phyloP scores from a whole-genome alignment of 176 grass and related monocot species.

The Triticum dicoccoides region DNA sequence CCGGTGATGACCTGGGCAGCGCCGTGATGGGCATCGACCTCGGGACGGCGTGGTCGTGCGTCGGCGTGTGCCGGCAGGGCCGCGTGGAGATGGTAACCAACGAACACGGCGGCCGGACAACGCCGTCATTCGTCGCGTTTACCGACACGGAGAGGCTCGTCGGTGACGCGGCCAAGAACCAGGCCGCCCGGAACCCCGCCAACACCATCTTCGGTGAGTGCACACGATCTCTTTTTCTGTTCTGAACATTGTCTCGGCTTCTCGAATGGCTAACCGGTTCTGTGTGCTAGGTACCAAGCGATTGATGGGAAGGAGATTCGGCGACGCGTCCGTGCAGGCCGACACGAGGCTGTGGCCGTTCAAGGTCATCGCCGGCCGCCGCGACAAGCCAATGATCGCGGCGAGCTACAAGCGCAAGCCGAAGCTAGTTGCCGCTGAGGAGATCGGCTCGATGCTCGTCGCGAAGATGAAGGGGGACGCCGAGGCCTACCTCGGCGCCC shows the following conservation, averaged over 20 bases:
- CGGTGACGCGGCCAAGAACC: constrained; percentile 1
- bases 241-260: neutral
- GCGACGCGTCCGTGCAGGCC: neutral
- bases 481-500: neutral
- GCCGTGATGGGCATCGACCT: constrained; percentile 2
- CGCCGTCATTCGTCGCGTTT: constrained; percentile 12
- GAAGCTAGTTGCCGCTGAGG: constrained; percentile 20
- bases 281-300: constrained; percentile 17
- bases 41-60: neutral
- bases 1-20: neutral
- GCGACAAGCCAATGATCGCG: constrained; percentile 15
- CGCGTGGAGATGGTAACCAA: neutral
- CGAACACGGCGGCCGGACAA: neutral
- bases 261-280: neutral
- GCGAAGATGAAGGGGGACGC: constrained; percentile 17
- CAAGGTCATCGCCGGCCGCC: constrained; percentile 9
- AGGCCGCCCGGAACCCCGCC: neutral
- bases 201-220: constrained; percentile 11
- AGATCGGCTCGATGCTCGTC: constrained; percentile 34
- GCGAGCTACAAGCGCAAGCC: constrained; percentile 21
- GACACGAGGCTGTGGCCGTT: constrained; percentile 31
- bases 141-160: neutral
- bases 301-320: constrained; percentile 29
- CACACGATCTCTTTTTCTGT: neutral
- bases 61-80: neutral